A percentile compares a stretch with the other conserved stretches of the same genome.
These are phyloP conservation scores for Aspergillus incahuasiensis DNA, from an alignment of 495 filamentous ascomycete genomes.

Conservation along the genomic window DNA sequence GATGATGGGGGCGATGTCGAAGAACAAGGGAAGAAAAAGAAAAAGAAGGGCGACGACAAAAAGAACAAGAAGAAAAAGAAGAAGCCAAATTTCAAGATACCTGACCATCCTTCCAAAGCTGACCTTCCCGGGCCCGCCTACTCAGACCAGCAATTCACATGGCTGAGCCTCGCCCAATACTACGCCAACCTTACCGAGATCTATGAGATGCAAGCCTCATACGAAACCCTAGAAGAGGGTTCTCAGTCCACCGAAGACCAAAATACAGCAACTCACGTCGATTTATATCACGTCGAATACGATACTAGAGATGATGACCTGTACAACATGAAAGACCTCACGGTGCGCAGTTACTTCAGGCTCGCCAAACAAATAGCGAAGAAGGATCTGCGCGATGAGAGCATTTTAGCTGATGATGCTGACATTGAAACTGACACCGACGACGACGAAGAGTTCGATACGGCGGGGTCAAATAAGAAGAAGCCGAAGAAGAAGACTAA, in stretches of 20 bases:
- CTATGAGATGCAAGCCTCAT: constrained; percentile 54
- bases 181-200: constrained; percentile 86
- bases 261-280: constrained; percentile 17
- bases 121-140: constrained; percentile 87
- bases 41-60: constrained; percentile 30
- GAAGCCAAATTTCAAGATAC: constrained; percentile 59
- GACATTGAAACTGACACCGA: constrained; percentile 12
- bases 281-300: constrained; percentile 77
- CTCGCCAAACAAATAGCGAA: constrained; percentile 75
- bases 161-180: constrained; percentile 81
- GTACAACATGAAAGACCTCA: constrained; percentile 77
- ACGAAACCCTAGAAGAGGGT: constrained; percentile 15
- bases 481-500: constrained; percentile 29
- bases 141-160: constrained; percentile 73
- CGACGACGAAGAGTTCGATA: constrained; percentile 17
- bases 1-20: constrained; percentile 26
- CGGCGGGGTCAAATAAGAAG: neutral
- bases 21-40: constrained; percentile 40
- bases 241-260: neutral
- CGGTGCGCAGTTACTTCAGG: constrained; percentile 72
- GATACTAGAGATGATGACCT: constrained; percentile 65
- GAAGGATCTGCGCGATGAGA: constrained; percentile 30
- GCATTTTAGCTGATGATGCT: neutral
- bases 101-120: constrained; percentile 65
- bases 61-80: constrained; percentile 42